Base-by-base conservation (phyloP, 208 protist species). In the Acanthamoeba sp. region DNA sequence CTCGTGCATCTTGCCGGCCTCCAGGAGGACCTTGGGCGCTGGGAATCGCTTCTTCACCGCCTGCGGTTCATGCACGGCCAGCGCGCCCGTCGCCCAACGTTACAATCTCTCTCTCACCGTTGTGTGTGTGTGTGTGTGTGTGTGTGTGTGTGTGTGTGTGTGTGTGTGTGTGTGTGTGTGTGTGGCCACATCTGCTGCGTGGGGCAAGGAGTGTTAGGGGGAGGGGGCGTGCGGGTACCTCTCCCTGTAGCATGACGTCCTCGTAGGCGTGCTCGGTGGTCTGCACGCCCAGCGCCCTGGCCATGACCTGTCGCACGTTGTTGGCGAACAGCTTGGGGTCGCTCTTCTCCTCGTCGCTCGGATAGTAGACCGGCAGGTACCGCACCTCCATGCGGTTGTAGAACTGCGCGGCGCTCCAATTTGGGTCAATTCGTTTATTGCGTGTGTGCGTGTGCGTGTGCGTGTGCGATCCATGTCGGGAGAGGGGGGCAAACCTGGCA, bases 231-330 rank as follows among this genome's bases (percentile, higher is more conserved):
- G 32, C 29, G 73, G 16, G 24, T 16, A 50, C 73, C 73, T 84
- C 73, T 7, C 32, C 40, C 40, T 84, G 73, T 1, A 84, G 73
- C 38, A 84, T 50, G 38, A 84, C 73, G 38, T 84, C 73, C 6
- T 84, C 73, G 40, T 84, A 84, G 34, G 73, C 32, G 73, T 84
- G 73, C 24, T 84, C 73, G 27, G 73, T 84, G 38, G 73, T 84
- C 7, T 18, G 73, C 22, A 84, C 40, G 73, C 40, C 40, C 40
- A 84, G 42, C 22, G 73, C 73, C 22, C 38, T 7, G 16, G 29
- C 73, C 73, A 89, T 62, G 20, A 64, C 27, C 80, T 89, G 48
- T 7, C 80, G 40, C 45, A 89, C 80, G 48, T 89, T 89, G n/a
- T 52, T 52, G 24, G 80, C 80, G 50, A 64, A 89, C 12, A 89